Conservation (phyloP, 73 alveolate species). For the Paramecium primaurelia region DNA sequence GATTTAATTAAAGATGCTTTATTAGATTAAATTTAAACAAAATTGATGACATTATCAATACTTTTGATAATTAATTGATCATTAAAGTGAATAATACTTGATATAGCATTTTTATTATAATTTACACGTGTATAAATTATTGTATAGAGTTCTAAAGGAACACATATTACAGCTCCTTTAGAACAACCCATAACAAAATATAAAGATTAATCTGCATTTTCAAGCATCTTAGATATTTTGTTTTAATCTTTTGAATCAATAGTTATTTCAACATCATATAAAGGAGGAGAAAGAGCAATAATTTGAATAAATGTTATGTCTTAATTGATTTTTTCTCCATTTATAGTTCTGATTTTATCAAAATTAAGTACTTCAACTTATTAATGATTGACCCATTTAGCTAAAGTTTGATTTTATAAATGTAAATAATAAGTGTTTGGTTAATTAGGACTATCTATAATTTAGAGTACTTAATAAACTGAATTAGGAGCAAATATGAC, state of each 20-base stretch:
- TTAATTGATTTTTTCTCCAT: conserved; percentile 5
- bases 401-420: background rate
- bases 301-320: background rate
- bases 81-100: background rate
- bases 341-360: conserved; percentile 10
- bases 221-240: background rate
- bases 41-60: background rate
- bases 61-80: background rate
- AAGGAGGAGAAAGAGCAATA: background rate
- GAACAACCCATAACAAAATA: background rate
- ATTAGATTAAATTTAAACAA: background rate
- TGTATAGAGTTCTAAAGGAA: background rate
- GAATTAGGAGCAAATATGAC: background rate
- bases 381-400: background rate
- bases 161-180: background rate
- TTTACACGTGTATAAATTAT: background rate
- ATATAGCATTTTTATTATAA: background rate
- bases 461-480: background rate
- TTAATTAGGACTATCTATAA: background rate
- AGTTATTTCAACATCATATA: background rate
- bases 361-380: background rate
- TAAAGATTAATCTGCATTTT: background rate
- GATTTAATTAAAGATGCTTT: background rate
- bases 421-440: background rate
- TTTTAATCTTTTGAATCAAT: background rate